These are phyloP conservation scores for Leptomonas pyrrhocoris DNA, from an alignment of 208 protist species.

Conservation along the genomic window DNA sequence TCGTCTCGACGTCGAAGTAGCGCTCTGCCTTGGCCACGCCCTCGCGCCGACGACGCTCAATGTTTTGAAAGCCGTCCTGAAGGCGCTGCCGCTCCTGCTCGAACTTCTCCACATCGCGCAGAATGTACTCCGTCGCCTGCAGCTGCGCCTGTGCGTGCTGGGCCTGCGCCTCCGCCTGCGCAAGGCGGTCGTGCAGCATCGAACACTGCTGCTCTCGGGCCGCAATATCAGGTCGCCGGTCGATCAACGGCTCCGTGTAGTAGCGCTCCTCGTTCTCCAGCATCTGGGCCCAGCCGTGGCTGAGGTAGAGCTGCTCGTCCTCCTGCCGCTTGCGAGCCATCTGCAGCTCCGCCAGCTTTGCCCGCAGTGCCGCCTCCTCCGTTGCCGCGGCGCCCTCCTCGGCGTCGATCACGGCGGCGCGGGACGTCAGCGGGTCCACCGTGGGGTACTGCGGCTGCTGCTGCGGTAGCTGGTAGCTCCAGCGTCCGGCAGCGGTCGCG, in stretches of 20 bases:
- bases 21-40: constrained; percentile 49
- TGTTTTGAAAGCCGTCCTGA: constrained; percentile 37
- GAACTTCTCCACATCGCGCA: constrained; percentile 43
- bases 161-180: constrained; percentile 48
- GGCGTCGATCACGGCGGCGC: constrained; percentile 43
- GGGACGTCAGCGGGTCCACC: constrained; percentile 24
- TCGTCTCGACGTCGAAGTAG: constrained; percentile 71
- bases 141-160: constrained; percentile 37
- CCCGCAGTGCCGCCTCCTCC: constrained; percentile 50
- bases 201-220: constrained; percentile 56
- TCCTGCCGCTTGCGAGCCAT: constrained; percentile 36
- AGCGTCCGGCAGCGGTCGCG: constrained; percentile 27
- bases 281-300: constrained; percentile 64
- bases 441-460: constrained; percentile 30
- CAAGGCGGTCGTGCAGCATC: constrained; percentile 44
- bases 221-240: constrained; percentile 47
- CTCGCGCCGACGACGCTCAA: constrained; percentile 51
- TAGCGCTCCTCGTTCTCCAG: constrained; percentile 78
- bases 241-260: constrained; percentile 62
- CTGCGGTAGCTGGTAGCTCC: constrained; percentile 37
- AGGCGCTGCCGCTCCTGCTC: constrained; percentile 47
- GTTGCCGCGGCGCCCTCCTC: constrained; percentile 46
- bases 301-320: constrained; percentile 65
- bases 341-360: constrained; percentile 51
- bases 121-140: constrained; percentile 37